Conservation (phyloP, 768 basidiomycete species). For the Termitomyces sp. region DNA sequence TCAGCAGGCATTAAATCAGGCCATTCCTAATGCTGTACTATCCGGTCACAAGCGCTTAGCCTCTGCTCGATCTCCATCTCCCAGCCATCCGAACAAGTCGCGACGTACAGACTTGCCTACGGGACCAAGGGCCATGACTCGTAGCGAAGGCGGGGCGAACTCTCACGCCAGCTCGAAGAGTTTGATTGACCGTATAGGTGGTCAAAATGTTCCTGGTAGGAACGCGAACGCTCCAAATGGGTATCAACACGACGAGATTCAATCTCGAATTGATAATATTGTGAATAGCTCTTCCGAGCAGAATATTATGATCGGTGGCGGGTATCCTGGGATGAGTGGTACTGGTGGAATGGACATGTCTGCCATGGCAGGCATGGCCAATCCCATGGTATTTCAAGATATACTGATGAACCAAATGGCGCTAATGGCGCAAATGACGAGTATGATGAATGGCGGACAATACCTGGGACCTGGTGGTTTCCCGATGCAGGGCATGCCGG, state of each 20-base stretch:
- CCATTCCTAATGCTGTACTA: slow-evolving; percentile 41
- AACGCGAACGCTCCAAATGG: slow-evolving; percentile 28
- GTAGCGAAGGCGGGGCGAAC: slow-evolving; percentile 26
- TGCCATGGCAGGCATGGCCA: slow-evolving; percentile 51
- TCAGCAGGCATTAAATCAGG: slow-evolving; percentile 70
- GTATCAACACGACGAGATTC: slow-evolving; percentile 60
- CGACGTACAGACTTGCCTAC: slow-evolving; percentile 76
- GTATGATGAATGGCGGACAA: slow-evolving; percentile 61
- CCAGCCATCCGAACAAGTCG: slow-evolving; percentile 60
- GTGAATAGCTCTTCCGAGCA: slow-evolving; percentile 50
- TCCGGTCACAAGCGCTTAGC: slow-evolving; percentile 59
- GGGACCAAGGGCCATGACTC: slow-evolving; percentile 80
- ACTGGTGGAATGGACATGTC: slow-evolving; percentile 58
- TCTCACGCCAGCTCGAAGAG: slow-evolving; percentile 43
- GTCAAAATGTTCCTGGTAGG: slow-evolving; percentile 33
- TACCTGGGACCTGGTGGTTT: slow-evolving; percentile 52
- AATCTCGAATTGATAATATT: slow-evolving; percentile 75
- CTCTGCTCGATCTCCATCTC: slow-evolving; percentile 64
- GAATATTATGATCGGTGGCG: slow-evolving; percentile 50
- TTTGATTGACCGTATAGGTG: slow-evolving; percentile 79
- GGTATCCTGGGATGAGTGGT: slow-evolving; percentile 35
- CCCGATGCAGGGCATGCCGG: slow-evolving; percentile 53
- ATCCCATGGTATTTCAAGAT: slow-evolving; percentile 74
- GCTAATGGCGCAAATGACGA: slow-evolving; percentile 92
- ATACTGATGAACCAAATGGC: slow-evolving; percentile 93